These are phyloP conservation scores for Sutorius australiensis DNA, from an alignment of 768 basidiomycete genomes.

Conservation along the genomic window DNA sequence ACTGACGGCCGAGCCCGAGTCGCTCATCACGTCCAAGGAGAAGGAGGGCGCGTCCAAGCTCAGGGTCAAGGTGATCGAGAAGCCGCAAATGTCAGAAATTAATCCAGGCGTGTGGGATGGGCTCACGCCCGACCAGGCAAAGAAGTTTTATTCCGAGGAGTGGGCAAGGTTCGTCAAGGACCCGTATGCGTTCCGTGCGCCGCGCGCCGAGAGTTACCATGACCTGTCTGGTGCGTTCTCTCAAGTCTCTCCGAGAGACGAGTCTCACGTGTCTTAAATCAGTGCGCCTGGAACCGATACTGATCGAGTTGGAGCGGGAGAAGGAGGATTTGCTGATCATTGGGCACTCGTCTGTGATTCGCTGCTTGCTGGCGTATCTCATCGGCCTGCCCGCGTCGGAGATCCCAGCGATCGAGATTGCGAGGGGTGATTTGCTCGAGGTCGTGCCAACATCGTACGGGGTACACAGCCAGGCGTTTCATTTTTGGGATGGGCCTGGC, in stretches of 20 bases:
- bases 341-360: constrained; percentile 95
- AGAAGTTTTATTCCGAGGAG: constrained; percentile 87
- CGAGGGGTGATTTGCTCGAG: constrained; percentile 94
- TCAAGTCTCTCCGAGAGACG: not conserved
- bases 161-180: constrained; percentile 92
- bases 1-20: not conserved
- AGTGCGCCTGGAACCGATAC: constrained; percentile 91
- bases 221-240: constrained; percentile 70
- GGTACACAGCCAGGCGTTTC: constrained; percentile 84
- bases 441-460: constrained; percentile 87
- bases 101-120: constrained; percentile 99
- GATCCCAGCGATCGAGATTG: constrained; percentile 96
- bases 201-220: constrained; percentile 95
- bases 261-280: not conserved
- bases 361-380: constrained; percentile 90
- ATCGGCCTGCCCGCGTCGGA: constrained; percentile 93
- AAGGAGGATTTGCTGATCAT: constrained; percentile 95
- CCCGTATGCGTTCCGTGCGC: constrained; percentile 89
- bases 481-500: constrained; percentile 90
- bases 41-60: constrained; percentile 23
- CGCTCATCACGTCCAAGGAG: constrained; percentile 1
- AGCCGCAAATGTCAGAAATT: constrained; percentile 95
- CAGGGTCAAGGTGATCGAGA: constrained; percentile 86
- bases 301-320: constrained; percentile 92
- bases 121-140: constrained; percentile 83